Evolutionary conservation across 2,329 filamentous ascomycete species (phyloP), one percentile per base, ranked within the genome.

Genomic region (Ophiostoma tasmaniense): DNA sequence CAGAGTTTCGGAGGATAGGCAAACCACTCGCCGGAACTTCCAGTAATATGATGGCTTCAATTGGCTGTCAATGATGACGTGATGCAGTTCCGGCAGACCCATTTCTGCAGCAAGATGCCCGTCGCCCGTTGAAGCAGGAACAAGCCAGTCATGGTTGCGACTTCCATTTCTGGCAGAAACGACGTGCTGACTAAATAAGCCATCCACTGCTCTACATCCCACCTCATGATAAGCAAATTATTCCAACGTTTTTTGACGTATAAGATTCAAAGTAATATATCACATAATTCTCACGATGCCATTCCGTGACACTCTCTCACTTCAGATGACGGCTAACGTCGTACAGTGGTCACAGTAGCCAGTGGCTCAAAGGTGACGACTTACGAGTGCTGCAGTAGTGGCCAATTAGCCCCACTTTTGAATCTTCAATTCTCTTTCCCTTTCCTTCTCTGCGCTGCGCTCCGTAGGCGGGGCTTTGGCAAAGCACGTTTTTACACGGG

Each of bases 401-500:
- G 14, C 33, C 33, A 33, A 33, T 6, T 33, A 5, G 33, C 25
- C 13, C 22, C 22, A 61, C 22, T 61, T 30, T 28, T 45, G 42
- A 7, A 17, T 45, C 52, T 59, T 59, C 52, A 30, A 39, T 39
- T 39, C 37, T 39, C 37, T 33, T 2, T 39, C 37, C 11, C 25
- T 30, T 2, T 59, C 52, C 14, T 17, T 45, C 39, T 45, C 22
- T 28, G 22, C 52, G n/a, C 13, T 28, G 10, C n/a, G 52, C n/a
- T n/a, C 50, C 22, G 33, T 33, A 22, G 45, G 69, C 66, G 71
- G 69, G 71, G 71, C 69, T 67, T 52, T 25, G 35, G 14, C 59
- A 64, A 64, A 68, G 71, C 69, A 72, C 69, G 71, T 71, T 69
- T 67, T 52, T 30, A 30, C 25, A 37, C 52, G 35, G 22, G 22